phyloP scores from a whole-genome alignment of 164 flowering plant species.

The Magnolia sinica region DNA sequence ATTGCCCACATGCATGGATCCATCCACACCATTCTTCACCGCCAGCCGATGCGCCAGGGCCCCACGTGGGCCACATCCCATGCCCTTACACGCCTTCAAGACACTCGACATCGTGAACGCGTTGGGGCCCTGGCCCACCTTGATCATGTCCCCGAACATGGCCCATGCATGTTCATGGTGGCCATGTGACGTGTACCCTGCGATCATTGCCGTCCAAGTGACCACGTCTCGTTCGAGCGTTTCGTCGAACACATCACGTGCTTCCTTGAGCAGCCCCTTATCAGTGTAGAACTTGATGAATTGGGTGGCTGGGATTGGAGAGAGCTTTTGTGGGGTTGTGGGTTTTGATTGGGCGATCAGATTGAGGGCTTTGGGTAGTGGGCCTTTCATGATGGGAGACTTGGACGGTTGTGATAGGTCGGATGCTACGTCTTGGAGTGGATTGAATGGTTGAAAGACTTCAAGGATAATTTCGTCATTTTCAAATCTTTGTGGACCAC shows the following conservation, averaged over 20 bases:
- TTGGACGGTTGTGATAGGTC: background rate
- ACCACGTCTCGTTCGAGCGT: constrained; percentile 75
- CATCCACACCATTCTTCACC: constrained; percentile 52
- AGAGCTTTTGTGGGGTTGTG: background rate
- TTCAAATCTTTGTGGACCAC: too few relatives aligned
- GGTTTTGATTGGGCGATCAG: constrained; percentile 4
- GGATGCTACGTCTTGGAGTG: background rate
- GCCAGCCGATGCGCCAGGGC: constrained; percentile 60
- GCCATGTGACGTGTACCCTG: constrained; percentile 56
- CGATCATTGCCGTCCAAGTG: constrained; percentile 80
- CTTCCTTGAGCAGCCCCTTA: constrained; percentile 41
- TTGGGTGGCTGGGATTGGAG: constrained; percentile 46
- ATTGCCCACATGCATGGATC: constrained; percentile 62
- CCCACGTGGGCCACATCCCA: constrained; percentile 44
- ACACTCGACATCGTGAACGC: constrained; percentile 61
- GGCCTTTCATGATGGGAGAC: background rate
- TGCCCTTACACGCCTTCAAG: constrained; percentile 69
- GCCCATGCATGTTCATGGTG: constrained; percentile 48
- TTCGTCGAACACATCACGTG: constrained; percentile 72
- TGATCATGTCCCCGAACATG: constrained; percentile 50
- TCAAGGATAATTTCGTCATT: too few relatives aligned
- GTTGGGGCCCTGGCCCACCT: constrained; percentile 44
- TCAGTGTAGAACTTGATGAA: constrained; percentile 46
- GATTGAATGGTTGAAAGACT: too few relatives aligned
- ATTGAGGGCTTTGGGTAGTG: background rate